A percentile compares a stretch with the other conserved stretches of the same genome.
Evolutionary conservation across 176 grass and related monocot species (phyloP).

Genomic region (Panicum miliaceum): DNA sequence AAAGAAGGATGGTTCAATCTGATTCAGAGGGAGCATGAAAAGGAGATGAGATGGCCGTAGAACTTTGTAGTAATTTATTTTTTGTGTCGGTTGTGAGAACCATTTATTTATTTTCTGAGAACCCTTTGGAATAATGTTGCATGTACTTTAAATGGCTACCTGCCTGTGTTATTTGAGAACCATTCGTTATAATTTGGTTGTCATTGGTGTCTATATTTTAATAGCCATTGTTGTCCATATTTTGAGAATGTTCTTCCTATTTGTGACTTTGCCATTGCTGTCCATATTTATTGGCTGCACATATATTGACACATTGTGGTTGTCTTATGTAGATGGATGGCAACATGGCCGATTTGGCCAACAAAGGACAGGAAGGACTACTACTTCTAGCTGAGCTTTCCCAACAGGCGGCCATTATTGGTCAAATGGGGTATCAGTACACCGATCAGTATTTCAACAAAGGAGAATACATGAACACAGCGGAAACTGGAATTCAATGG

Average conservation of each 20-base stretch:
- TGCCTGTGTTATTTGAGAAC: not conserved
- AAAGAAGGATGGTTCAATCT: not conserved
- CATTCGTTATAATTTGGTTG: not conserved
- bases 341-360: not conserved
- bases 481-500: not conserved
- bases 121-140: too few relatives aligned
- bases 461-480: not conserved
- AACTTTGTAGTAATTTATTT: too few relatives aligned
- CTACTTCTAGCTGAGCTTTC: not conserved
- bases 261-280: too few relatives aligned
- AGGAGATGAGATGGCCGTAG: slow-evolving; percentile 1
- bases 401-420: not conserved
- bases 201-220: not conserved
- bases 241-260: not conserved
- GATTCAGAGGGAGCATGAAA: not conserved
- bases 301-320: not conserved
- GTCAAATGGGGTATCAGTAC: not conserved
- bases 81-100: not conserved
- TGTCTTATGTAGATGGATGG: not conserved
- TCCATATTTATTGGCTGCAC: too few relatives aligned
- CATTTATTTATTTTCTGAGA: not conserved
- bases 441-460: not conserved
- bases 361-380: not conserved
- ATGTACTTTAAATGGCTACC: too few relatives aligned
- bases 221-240: not conserved